Percentiles rank a stretch among this genome's conserved stretches.
Evolutionary conservation across 202 grass and related monocot species (phyloP).

Genomic region (Musa balbisiana): DNA sequence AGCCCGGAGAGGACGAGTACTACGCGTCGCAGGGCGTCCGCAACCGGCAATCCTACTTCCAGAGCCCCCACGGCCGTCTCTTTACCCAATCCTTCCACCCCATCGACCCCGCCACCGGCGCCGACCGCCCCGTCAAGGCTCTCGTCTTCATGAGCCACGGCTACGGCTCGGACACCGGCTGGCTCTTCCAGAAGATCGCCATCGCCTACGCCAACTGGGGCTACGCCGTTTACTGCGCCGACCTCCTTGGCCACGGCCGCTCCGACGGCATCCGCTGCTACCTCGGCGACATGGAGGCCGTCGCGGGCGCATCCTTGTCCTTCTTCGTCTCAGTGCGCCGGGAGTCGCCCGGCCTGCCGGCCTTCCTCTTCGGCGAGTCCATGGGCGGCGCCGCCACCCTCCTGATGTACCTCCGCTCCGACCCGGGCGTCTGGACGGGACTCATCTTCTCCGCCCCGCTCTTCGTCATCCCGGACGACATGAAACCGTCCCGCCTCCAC

Average conservation of each 20-base stretch:
- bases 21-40: constrained; percentile 38
- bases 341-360: constrained; percentile 30
- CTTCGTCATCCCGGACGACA: constrained; percentile 48
- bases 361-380: constrained; percentile 67
- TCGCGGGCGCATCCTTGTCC: constrained; percentile 40
- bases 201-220: constrained; percentile 59
- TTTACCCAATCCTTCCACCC: constrained; percentile 73
- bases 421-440: constrained; percentile 38
- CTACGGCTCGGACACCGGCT: constrained; percentile 51
- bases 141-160: constrained; percentile 62
- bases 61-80: constrained; percentile 43
- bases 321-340: constrained; percentile 53
- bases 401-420: constrained; percentile 59
- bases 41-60: constrained; percentile 39
- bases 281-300: constrained; percentile 49
- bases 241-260: constrained; percentile 57
- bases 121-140: constrained; percentile 33
- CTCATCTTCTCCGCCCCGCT: constrained; percentile 64
- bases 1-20: constrained; percentile 44
- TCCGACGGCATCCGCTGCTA: constrained; percentile 56
- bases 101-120: constrained; percentile 20
- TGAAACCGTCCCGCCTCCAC: constrained; percentile 44
- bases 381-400: constrained; percentile 61
- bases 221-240: constrained; percentile 59
- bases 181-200: constrained; percentile 57